Conservation (phyloP, 2,329 filamentous ascomycete species). For the Elsinoe arachidis region DNA sequence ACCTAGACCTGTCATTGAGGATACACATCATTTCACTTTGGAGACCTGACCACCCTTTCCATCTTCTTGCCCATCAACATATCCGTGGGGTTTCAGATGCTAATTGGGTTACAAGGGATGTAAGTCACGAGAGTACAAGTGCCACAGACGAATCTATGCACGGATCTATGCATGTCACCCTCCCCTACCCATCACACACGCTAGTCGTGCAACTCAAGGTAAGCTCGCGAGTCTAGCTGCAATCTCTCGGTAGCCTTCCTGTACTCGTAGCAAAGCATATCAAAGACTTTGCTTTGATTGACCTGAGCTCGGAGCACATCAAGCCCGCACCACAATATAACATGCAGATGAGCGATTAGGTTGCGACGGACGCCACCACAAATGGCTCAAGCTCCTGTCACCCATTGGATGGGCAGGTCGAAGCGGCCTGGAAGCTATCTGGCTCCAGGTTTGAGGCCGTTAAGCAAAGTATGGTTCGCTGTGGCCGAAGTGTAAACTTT, state of each 20-base stretch:
- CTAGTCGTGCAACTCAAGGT: neutral
- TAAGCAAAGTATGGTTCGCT: neutral
- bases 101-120: neutral
- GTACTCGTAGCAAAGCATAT: no score
- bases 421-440: neutral
- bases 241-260: no score
- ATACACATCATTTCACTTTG: constrained; percentile 51
- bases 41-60: constrained; percentile 46
- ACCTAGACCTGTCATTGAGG: constrained; percentile 50
- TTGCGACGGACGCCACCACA: neutral
- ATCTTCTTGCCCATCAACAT: no score
- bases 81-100: no score
- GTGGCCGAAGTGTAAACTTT: neutral
- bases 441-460: neutral
- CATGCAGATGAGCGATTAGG: neutral
- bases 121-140: no score
- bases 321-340: neutral
- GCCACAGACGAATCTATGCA: neutral
- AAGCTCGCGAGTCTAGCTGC: neutral
- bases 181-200: neutral
- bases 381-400: neutral
- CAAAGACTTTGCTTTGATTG: no score
- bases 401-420: neutral
- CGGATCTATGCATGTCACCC: neutral
- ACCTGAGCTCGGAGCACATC: no score